phyloP scores from a whole-genome alignment of 441 rosid genomes.

The Biscutella laevigata region DNA sequence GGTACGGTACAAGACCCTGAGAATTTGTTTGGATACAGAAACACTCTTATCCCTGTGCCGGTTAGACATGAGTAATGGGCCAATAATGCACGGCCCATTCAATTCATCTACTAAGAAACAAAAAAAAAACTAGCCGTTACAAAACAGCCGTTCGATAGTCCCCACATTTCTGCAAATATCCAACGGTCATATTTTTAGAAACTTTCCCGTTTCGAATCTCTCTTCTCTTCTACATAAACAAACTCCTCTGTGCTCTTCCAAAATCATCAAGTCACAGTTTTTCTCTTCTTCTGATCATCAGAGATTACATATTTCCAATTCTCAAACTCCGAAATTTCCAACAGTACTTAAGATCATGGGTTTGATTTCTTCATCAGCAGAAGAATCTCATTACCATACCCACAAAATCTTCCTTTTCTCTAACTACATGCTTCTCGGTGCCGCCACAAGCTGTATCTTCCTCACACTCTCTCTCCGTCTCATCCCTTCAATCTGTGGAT shows the following conservation, averaged over 20 bases:
- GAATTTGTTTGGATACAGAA: conserved; percentile 19
- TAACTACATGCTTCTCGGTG: conserved; percentile 83
- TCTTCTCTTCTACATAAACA: conserved; percentile 21
- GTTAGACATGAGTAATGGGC: background rate
- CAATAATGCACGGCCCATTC: background rate
- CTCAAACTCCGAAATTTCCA: conserved; percentile 5
- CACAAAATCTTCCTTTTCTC: conserved; percentile 66
- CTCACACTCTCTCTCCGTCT: conserved; percentile 80
- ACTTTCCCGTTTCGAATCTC: conserved; percentile 14
- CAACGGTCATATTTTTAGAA: conserved; percentile 31
- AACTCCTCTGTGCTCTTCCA: conserved; percentile 2
- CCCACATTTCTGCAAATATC: no score
- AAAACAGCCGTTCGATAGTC: conserved; percentile 11
- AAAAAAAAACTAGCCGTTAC: conserved; percentile 20
- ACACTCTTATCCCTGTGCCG: background rate
- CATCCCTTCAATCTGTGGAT: conserved; percentile 67
- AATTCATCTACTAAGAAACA: no score
- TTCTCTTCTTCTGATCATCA: conserved; percentile 1
- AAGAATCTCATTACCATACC: conserved; percentile 37
- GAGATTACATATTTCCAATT: background rate
- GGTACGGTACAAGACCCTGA: conserved; percentile 7
- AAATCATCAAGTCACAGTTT: background rate
- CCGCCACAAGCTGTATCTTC: conserved; percentile 88
- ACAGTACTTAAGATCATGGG: conserved; percentile 13
- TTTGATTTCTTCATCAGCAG: conserved; percentile 8